Conservation (phyloP, 176 grass and related monocot genomes). For the Triticum aestivum region DNA sequence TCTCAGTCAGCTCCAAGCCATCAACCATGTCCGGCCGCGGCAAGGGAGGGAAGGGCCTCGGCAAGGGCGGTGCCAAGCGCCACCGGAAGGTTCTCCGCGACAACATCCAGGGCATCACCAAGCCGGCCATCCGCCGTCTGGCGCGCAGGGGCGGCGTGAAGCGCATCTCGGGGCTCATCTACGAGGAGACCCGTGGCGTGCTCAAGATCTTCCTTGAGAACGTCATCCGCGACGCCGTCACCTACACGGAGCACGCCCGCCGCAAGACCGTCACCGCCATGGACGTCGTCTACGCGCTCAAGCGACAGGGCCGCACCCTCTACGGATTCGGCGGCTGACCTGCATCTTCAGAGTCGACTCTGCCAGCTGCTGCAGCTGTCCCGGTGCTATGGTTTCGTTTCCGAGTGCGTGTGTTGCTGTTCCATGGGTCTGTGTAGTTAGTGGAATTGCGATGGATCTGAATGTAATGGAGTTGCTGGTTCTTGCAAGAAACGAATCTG, state of each 20-base stretch:
- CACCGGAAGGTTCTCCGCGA: slow-evolving; percentile 67
- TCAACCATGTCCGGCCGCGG: slow-evolving; percentile 38
- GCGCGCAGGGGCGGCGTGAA: slow-evolving; percentile 57
- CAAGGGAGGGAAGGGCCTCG: slow-evolving; percentile 63
- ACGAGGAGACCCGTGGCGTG: slow-evolving; percentile 69
- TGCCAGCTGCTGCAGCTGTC: too few species aligned
- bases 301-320: slow-evolving; percentile 69
- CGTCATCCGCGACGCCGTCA: slow-evolving; percentile 75
- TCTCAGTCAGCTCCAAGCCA: too few species aligned
- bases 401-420: fast-evolving
- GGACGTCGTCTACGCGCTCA: slow-evolving; percentile 79
- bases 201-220: slow-evolving; percentile 89
- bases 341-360: too few species aligned
- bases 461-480: too few species aligned
- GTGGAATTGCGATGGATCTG: too few species aligned
- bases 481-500: too few species aligned
- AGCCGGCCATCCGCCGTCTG: slow-evolving; percentile 56
- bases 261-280: slow-evolving; percentile 81
- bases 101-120: slow-evolving; percentile 79
- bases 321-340: slow-evolving; percentile 55
- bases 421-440: too few species aligned
- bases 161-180: slow-evolving; percentile 67
- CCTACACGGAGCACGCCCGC: slow-evolving; percentile 73
- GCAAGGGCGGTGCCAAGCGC: slow-evolving; percentile 71
- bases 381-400: too few species aligned